A percentile compares a stretch with the other conserved stretches of the same genome.
phyloP scores from a whole-genome alignment of 177 flowering plant species.

The Telopea speciosissima region DNA sequence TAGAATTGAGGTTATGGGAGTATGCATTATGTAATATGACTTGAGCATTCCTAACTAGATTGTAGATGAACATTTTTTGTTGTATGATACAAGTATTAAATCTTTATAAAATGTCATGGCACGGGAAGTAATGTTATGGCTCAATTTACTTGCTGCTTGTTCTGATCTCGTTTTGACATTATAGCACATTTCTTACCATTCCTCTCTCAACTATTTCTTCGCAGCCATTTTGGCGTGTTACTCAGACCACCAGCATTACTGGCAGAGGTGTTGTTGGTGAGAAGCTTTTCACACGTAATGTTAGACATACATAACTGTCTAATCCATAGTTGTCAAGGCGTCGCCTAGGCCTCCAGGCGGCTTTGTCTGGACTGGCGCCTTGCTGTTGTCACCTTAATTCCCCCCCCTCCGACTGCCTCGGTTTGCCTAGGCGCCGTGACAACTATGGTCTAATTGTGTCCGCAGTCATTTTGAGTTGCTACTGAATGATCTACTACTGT shows the following conservation, averaged over 20 bases:
- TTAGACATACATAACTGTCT: neutral
- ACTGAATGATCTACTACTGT: conserved; percentile 11
- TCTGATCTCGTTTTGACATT: neutral
- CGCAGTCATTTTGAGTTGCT: neutral
- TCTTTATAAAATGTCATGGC: neutral
- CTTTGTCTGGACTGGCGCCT: no score
- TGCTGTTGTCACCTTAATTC: no score
- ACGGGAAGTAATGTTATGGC: neutral
- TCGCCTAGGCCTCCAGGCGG: no score
- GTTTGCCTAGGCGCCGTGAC: no score
- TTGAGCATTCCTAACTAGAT: neutral
- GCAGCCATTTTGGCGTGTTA: conserved; percentile 91
- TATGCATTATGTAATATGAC: neutral
- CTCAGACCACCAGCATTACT: conserved; percentile 31
- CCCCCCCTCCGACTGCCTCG: no score
- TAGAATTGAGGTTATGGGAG: no score
- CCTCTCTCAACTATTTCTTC: conserved; percentile 11
- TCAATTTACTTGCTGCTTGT: neutral
- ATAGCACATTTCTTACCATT: neutral
- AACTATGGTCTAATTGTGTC: neutral
- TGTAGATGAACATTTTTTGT: neutral
- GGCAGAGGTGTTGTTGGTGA: conserved; percentile 96
- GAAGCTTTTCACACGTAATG: conserved; percentile 16
- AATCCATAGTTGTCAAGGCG: no score
- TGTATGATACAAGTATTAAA: neutral